Conservation (phyloP, 441 rosid species). For the Breynia disticha region DNA sequence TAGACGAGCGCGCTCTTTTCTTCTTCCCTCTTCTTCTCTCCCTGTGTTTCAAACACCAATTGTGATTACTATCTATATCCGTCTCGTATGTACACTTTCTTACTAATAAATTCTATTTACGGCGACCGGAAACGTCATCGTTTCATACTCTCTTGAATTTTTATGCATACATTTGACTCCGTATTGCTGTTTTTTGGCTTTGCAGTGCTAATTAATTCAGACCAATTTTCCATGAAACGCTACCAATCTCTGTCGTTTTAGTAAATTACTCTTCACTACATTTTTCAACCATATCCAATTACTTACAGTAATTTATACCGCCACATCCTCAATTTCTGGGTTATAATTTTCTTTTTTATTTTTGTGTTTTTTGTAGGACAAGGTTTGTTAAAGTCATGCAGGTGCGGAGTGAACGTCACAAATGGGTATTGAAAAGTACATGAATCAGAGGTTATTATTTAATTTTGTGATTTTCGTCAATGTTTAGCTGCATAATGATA, state of each 20-base stretch:
- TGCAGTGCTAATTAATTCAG: not conserved
- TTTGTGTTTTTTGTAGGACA: not conserved
- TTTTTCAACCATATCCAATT: too few species aligned
- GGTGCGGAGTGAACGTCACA: conserved; percentile 11
- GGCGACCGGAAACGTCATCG: too few species aligned
- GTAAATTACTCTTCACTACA: not conserved
- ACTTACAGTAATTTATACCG: too few species aligned
- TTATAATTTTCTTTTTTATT: not conserved
- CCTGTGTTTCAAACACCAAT: too few species aligned
- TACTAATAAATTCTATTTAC: too few species aligned
- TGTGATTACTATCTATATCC: too few species aligned
- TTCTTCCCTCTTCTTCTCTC: too few species aligned
- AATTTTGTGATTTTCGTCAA: conserved; percentile 6
- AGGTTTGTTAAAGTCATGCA: conserved; percentile 6
- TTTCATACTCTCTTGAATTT: too few species aligned
- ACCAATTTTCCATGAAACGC: not conserved
- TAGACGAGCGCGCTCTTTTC: too few species aligned
- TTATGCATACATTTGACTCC: not conserved
- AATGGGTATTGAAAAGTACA: conserved; percentile 28
- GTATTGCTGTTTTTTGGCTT: not conserved
- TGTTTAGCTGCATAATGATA: conserved; percentile 10
- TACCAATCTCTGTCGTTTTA: not conserved
- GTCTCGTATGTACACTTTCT: too few species aligned
- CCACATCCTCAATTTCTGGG: too few species aligned
- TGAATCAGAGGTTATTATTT: conserved; percentile 24